Percentiles rank a stretch among this genome's conserved stretches.
These are phyloP conservation scores for Penicillium sp. DNA, from an alignment of 2,329 filamentous ascomycete species.

Conservation along the genomic window DNA sequence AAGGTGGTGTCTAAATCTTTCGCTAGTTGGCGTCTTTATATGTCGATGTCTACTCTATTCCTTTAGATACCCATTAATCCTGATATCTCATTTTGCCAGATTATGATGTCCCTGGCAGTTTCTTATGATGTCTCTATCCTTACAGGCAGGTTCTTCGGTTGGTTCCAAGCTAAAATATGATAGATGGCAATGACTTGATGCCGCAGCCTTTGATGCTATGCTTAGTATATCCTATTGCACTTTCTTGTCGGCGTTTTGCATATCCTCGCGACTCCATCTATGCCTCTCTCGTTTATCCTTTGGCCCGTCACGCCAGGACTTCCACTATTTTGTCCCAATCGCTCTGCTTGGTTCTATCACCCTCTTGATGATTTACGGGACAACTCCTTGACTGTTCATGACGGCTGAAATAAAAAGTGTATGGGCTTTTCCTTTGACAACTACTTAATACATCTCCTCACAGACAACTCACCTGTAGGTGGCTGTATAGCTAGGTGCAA, in stretches of 20 bases:
- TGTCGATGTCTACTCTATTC: constrained; percentile 36
- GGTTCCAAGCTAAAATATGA: constrained; percentile 24
- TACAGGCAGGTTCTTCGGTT: constrained; percentile 15
- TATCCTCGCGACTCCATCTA: constrained; percentile 3
- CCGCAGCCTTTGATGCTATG: constrained; percentile 10
- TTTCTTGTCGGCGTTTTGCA: constrained; percentile 18
- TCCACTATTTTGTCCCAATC: not conserved
- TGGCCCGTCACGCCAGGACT: not conserved
- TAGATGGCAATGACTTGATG: constrained; percentile 34
- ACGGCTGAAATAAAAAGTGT: constrained; percentile 19
- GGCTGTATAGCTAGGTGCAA: constrained; percentile 6
- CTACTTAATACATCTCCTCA: not conserved
- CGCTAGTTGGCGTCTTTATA: constrained; percentile 30
- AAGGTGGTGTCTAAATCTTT: constrained; percentile 51
- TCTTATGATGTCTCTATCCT: constrained; percentile 25
- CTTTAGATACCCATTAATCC: constrained; percentile 34
- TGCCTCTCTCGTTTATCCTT: not conserved
- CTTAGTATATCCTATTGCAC: constrained; percentile 19
- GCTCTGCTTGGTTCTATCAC: not conserved
- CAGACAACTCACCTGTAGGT: not conserved
- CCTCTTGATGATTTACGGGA: constrained; percentile 16
- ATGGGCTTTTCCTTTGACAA: constrained; percentile 1
- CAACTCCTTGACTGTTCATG: constrained; percentile 12
- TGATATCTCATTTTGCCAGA: constrained; percentile 28
- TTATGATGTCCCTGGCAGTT: constrained; percentile 24